These are phyloP conservation scores for Pichia eremophila DNA, from an alignment of 805 yeast genomes.

Conservation along the genomic window DNA sequence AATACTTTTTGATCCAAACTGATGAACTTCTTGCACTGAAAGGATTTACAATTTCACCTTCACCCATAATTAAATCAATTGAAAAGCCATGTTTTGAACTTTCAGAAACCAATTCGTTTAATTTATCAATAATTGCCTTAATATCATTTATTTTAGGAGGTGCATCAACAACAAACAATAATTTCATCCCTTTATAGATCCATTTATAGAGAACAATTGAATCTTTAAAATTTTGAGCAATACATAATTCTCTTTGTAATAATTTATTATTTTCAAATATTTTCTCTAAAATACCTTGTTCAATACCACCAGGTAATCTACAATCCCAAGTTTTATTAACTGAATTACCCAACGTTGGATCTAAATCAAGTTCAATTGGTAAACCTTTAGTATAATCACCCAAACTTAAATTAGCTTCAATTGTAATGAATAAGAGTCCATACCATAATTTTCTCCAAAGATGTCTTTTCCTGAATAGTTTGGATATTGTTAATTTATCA, in stretches of 20 bases:
- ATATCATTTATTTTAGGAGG: constrained; percentile 27
- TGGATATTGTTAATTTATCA: constrained; percentile 23
- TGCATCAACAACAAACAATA: constrained; percentile 26
- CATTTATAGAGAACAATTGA: constrained; percentile 38
- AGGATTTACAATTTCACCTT: constrained; percentile 10
- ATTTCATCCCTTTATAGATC: constrained; percentile 32
- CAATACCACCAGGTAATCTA: constrained; percentile 30
- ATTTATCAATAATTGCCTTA: constrained; percentile 21
- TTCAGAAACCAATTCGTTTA: constrained; percentile 24
- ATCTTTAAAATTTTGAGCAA: constrained; percentile 38
- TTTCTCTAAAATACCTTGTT: constrained; percentile 27
- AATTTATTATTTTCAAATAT: constrained; percentile 22
- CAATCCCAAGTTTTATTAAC: constrained; percentile 30
- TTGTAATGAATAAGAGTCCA: constrained; percentile 25
- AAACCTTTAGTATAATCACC: constrained; percentile 30
- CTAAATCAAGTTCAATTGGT: constrained; percentile 29
- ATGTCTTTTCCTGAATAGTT: constrained; percentile 27
- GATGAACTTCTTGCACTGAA: constrained; percentile 11
- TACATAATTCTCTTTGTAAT: constrained; percentile 33
- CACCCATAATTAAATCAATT: constrained; percentile 17
- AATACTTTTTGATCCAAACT: constrained; percentile 14
- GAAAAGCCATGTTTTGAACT: constrained; percentile 21
- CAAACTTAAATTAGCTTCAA: constrained; percentile 27
- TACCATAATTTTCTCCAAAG: constrained; percentile 34
- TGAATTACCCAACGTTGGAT: constrained; percentile 24